Base-by-base conservation (phyloP, 2,329 filamentous ascomycete genomes). In the Venturia nashicola region DNA sequence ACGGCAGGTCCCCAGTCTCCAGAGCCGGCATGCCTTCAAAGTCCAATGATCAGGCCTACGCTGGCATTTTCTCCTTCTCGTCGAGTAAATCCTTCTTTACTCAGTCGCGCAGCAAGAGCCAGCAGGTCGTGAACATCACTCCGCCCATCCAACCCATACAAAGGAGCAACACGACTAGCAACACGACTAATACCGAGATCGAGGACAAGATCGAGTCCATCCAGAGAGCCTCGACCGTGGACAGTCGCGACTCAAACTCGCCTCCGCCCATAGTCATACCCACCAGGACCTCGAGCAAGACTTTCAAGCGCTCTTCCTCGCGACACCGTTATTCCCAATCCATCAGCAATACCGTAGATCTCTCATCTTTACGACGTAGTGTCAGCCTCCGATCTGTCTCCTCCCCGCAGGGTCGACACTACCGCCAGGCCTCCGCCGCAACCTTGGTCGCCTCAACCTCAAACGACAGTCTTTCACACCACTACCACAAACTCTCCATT, bases 391-490 rank as follows among this genome's bases (percentile, higher is more conserved):
- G 63, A 16, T 65, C 63, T 20, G 54, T 64, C 8, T 32, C 74
- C 65, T 77, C 75, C n/a, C 70, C 78, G 36, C 74, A 76, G 65
- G 75, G 46, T 51, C 46, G 75, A 61, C 75, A 70, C 67, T 71
- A 55, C 11, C 46, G 64, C 66, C 65, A 65, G 68, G 68, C 72
- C 61, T 65, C 67, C 44, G 67, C 67, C 46, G 68, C 71, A 68
- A 75, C 70, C 61, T 70, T 72, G 70, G 70, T 71, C 51, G 66
- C 72, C 63, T 72, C 74, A 61, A 67, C 71, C 66, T 74, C 62
- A 1, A 32, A 48, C 39, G 54, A 48, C 23, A 61, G 27, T 40
- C 62, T 61, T 5, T 7, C 43, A 51, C 43, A 36, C 14, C 36
- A 75, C 34, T 74, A 75, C 66, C 72, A 72, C n/a, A 67, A 70